These are phyloP conservation scores for Rubia occidens DNA, from an alignment of 305 asterid species.

Conservation along the genomic window DNA sequence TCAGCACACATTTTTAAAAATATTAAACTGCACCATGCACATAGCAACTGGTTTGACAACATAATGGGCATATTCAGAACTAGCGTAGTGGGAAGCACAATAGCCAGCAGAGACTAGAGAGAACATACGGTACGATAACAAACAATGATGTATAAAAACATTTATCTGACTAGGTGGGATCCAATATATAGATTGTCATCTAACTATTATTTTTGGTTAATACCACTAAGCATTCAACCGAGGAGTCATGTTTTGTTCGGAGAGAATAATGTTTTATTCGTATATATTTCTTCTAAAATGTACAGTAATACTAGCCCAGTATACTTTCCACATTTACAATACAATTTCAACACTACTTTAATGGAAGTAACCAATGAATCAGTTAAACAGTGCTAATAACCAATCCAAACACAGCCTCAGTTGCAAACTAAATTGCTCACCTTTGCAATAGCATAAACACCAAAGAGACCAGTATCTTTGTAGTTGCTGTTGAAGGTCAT, in stretches of 20 bases:
- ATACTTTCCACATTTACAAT: not conserved
- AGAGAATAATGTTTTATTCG: not conserved
- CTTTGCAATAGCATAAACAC: conserved; percentile 95
- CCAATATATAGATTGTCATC: not conserved
- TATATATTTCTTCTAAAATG: not conserved
- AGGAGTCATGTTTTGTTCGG: not conserved
- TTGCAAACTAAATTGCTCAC: conserved; percentile 23
- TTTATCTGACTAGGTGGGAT: too few relatives aligned
- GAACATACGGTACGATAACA: too few relatives aligned
- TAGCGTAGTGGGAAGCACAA: too few relatives aligned
- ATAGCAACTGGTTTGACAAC: not conserved
- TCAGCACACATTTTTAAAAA: conserved; percentile 3
- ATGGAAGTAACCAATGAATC: not conserved
- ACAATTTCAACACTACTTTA: not conserved
- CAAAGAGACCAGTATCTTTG: conserved; percentile 92
- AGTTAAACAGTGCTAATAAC: not conserved
- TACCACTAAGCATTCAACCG: not conserved
- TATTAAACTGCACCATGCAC: not conserved
- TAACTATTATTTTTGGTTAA: not conserved
- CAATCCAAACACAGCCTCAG: not conserved
- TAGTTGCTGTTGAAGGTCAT: conserved; percentile 96
- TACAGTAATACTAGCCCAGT: not conserved
- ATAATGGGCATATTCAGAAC: not conserved
- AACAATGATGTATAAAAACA: too few relatives aligned
- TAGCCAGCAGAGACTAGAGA: too few relatives aligned